Conservation (phyloP, 345 rosid species). For the Erodium maritimum region DNA sequence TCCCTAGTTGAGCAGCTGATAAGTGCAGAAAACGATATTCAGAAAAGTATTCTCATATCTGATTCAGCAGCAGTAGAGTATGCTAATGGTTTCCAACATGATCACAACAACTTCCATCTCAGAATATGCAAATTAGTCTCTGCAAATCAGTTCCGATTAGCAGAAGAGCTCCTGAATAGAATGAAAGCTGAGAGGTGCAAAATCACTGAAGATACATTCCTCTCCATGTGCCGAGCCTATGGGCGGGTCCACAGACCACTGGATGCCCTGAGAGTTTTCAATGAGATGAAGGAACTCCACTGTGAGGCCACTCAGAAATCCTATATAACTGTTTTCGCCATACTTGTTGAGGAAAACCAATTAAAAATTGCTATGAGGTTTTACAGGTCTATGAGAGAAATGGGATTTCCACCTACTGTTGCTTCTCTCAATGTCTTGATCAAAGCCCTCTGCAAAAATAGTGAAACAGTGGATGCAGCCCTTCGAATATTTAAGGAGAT, state of each 20-base stretch:
- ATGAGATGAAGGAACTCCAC: constrained; percentile 51
- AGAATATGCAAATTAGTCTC: constrained; percentile 62
- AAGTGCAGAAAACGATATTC: constrained; percentile 44
- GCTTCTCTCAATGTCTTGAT: constrained; percentile 76
- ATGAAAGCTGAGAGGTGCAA: constrained; percentile 55
- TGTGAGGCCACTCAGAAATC: constrained; percentile 48
- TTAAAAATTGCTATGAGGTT: constrained; percentile 48
- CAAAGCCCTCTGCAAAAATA: constrained; percentile 69
- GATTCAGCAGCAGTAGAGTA: constrained; percentile 72
- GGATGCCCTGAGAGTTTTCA: constrained; percentile 59
- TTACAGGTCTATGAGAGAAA: constrained; percentile 58
- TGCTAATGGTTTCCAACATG: constrained; percentile 50
- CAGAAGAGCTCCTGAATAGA: constrained; percentile 57
- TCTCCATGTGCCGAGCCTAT: constrained; percentile 62
- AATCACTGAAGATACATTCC: constrained; percentile 46
- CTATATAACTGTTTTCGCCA: constrained; percentile 44
- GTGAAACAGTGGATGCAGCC: constrained; percentile 54
- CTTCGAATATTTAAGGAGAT: constrained; percentile 64
- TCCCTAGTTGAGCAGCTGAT: constrained; percentile 53
- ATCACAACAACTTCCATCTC: constrained; percentile 36
- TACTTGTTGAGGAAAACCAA: constrained; percentile 77
- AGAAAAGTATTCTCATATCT: constrained; percentile 45
- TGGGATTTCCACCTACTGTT: constrained; percentile 44
- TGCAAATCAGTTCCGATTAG: constrained; percentile 50
- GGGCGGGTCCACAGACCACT: constrained; percentile 66